Conservation (phyloP, 2,329 filamentous ascomycete genomes). For the Hypocreales sp. region DNA sequence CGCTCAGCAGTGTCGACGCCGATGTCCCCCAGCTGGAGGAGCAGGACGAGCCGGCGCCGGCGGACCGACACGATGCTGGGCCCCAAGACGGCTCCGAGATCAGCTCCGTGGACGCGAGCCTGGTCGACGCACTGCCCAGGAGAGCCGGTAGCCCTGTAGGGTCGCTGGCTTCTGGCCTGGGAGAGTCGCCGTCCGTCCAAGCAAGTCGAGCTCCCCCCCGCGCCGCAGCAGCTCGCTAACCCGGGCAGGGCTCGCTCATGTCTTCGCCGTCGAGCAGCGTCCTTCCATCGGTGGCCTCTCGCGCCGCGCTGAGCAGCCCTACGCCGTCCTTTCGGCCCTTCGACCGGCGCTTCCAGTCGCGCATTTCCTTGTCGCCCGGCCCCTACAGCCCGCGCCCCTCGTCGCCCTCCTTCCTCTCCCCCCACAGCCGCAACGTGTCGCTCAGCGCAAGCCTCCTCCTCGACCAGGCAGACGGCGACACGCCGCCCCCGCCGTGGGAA, state of each 20-base stretch:
- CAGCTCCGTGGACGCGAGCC: conserved; percentile 31
- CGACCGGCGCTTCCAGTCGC: conserved; percentile 84
- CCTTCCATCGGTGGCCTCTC: conserved; percentile 52
- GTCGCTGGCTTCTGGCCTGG: conserved; percentile 58
- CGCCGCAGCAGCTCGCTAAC: too few species aligned
- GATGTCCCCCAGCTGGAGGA: conserved; percentile 8
- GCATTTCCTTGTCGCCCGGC: conserved; percentile 44
- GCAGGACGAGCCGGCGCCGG: conserved; percentile 2
- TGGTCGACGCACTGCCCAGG: conserved; percentile 31
- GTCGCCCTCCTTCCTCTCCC: conserved; percentile 63
- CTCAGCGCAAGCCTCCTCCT: conserved; percentile 52
- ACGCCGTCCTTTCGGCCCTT: conserved; percentile 83
- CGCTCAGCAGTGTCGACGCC: conserved; percentile 4
- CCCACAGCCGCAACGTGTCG: conserved; percentile 70
- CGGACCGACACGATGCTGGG: conserved; percentile 26
- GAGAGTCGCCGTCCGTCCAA: conserved; percentile 73
- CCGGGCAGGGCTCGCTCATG: conserved; percentile 39
- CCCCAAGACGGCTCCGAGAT: conserved; percentile 33
- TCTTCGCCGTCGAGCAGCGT: conserved; percentile 62
- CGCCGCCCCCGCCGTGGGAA: conserved; percentile 78
- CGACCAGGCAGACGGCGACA: conserved; percentile 50
- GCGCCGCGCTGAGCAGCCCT: conserved; percentile 50
- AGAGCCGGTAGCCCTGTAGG: conserved; percentile 51
- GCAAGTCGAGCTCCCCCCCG: conserved; percentile 26
- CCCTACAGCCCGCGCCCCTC: conserved; percentile 47